A percentile compares a stretch with the other conserved stretches of the same genome.
phyloP scores from a whole-genome alignment of 2,329 filamentous ascomycete genomes.

The Fusarium piperis region DNA sequence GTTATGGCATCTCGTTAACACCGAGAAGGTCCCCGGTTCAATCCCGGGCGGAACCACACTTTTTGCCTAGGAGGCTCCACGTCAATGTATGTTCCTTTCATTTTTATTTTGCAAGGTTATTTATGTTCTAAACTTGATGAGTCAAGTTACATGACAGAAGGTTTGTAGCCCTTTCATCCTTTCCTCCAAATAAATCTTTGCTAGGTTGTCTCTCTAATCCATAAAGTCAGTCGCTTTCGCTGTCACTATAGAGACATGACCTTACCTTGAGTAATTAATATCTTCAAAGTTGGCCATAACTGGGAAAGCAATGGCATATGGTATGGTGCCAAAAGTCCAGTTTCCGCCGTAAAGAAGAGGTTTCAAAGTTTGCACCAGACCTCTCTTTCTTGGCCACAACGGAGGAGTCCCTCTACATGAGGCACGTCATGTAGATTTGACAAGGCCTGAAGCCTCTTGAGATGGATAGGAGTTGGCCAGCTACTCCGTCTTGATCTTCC shows the following conservation, averaged over 20 bases:
- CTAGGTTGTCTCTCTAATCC: neutral
- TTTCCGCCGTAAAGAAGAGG: neutral
- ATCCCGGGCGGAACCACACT: constrained; percentile 1
- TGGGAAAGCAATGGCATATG: too few species aligned
- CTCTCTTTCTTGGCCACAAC: neutral
- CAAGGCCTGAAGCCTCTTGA: too few species aligned
- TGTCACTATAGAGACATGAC: neutral
- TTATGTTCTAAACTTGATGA: neutral
- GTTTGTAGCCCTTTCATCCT: neutral
- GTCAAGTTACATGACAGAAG: neutral
- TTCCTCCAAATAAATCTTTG: neutral
- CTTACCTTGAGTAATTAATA: neutral
- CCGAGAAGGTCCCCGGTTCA: constrained; percentile 9
- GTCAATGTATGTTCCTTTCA: neutral
- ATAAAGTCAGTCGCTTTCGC: neutral
- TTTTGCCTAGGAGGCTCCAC: neutral
- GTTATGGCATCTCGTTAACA: constrained; percentile 10
- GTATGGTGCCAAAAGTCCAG: neutral
- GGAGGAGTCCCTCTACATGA: too few species aligned
- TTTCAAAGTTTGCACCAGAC: neutral
- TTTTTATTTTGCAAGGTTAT: neutral
- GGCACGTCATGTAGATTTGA: neutral
- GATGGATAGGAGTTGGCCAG: neutral
- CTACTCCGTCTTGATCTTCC: neutral
- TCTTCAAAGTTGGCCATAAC: neutral